phyloP scores from a whole-genome alignment of 2,329 filamentous ascomycete species.

The Penicillium frequentans region DNA sequence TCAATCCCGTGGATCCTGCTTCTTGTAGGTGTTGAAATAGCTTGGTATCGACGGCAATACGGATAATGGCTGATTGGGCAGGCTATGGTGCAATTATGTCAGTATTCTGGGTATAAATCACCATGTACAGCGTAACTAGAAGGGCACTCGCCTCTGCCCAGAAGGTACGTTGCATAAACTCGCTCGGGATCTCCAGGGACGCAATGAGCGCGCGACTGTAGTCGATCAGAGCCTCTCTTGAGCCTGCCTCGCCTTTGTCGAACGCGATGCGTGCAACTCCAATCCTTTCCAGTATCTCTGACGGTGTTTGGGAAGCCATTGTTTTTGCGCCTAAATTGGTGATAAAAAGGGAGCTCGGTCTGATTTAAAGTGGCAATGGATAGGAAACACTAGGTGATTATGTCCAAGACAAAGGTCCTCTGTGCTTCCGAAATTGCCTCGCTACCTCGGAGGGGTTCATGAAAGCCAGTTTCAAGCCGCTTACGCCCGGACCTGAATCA shows the following conservation, averaged over 20 bases:
- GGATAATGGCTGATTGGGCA: constrained; percentile 37
- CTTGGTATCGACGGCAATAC: constrained; percentile 37
- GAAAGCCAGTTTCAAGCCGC: no score
- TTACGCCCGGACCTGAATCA: no score
- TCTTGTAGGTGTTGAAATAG: constrained; percentile 36
- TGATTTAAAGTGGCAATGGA: no score
- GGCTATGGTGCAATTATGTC: constrained; percentile 6
- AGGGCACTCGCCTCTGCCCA: constrained; percentile 39
- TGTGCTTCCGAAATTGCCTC: no score
- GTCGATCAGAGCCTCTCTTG: constrained; percentile 39
- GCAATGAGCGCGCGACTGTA: constrained; percentile 37
- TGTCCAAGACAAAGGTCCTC: no score
- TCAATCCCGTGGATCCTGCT: constrained; percentile 25
- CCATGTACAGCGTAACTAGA: not conserved
- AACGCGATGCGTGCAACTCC: constrained; percentile 31
- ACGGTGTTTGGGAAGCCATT: not conserved
- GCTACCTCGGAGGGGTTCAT: no score
- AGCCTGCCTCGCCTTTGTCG: constrained; percentile 32
- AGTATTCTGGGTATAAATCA: not conserved
- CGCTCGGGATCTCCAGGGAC: constrained; percentile 39
- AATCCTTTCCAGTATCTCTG: constrained; percentile 14
- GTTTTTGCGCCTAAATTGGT: not conserved
- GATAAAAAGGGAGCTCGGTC: not conserved
- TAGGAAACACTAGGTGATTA: no score
- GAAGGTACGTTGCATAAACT: constrained; percentile 34